Base-by-base conservation (phyloP, 441 rosid species). In the Iberis amara region DNA sequence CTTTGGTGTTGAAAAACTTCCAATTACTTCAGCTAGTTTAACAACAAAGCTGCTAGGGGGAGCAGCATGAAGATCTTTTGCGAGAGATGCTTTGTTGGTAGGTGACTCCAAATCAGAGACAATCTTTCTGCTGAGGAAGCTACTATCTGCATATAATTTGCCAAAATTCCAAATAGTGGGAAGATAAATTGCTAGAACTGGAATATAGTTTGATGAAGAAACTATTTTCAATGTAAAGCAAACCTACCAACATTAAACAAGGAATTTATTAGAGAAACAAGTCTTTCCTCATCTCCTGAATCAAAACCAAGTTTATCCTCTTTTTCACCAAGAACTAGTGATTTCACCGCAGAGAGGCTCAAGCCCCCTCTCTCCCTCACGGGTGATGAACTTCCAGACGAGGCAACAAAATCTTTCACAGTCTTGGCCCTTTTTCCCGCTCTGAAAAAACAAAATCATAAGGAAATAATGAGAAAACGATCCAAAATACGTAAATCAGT, bases 11-110 rank as follows among this genome's bases (percentile, higher is more conserved):
- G 76, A 82, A 73, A 89, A 79, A 70, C 83, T 81, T 60, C 98
- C 98, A 62, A 88, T 75, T 53, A 92, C 89, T 77, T 92, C 98
- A 64, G 98, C 78, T 64, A 92, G 64, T 74, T 88, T 86, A 42
- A 75, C 85, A 69, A 92, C 59, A 64, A 92, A 75, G 68, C 89
- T 76, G 55, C 64, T 74, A 53, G 83, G 76, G 55, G 98, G 98
- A 65, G 91, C 86, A 59, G 83, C 95, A 65, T 84, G 95, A 65
- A 88, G 79, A 51, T 88, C 96, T 73, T 74, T 81, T n/a, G 83
- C 70, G 14, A 89, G 72, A 61, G 68, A 73, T 57, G 73, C 45
- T 50, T 62, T 42, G 48, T 70, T 63, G 36, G 63, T 36, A 65
- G 51, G 60, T 45, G 75, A 63, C 51, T 75, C 90, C 52, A 68